phyloP scores from a whole-genome alignment of 2,329 filamentous ascomycete genomes.

The Thelonectria discophora region DNA sequence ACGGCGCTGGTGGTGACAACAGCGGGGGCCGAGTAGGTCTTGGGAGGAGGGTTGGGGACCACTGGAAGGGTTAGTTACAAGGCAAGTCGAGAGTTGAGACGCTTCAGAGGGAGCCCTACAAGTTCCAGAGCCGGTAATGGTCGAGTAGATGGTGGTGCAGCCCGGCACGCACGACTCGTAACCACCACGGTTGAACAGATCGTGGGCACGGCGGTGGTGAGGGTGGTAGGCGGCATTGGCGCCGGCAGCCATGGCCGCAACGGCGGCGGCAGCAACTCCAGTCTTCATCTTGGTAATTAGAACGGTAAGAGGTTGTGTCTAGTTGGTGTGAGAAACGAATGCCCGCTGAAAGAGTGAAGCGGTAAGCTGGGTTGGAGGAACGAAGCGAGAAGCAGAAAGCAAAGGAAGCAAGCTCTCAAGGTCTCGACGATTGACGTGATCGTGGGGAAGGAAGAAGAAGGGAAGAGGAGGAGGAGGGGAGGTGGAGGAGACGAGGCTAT shows the following conservation, averaged over 20 bases:
- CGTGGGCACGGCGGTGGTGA: conserved; percentile 71
- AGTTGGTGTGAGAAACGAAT: conserved; percentile 63
- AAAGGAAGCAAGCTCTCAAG: conserved; percentile 56
- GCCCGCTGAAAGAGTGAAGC: conserved; percentile 92
- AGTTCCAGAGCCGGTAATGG: conserved; percentile 72
- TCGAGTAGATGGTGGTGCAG: conserved; percentile 80
- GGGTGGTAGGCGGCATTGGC: conserved; percentile 63
- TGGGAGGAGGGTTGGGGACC: conserved; percentile 51
- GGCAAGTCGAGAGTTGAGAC: conserved; percentile 34
- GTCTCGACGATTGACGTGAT: conserved; percentile 59
- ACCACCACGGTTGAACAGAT: conserved; percentile 63
- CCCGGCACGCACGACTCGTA: conserved; percentile 63
- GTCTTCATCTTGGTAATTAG: conserved; percentile 73
- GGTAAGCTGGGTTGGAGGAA: conserved; percentile 60
- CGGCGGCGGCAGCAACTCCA: conserved; percentile 71
- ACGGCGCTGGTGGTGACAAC: conserved; percentile 38
- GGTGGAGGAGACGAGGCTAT: background rate
- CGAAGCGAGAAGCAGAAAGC: conserved; percentile 62
- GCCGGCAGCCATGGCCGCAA: conserved; percentile 65
- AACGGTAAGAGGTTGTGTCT: conserved; percentile 30
- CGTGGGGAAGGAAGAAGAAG: conserved; percentile 49
- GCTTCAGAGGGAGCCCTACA: conserved; percentile 57
- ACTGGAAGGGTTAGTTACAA: too few species aligned
- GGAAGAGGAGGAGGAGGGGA: background rate
- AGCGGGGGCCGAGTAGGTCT: conserved; percentile 26